Conservation (phyloP, 768 basidiomycete genomes). For the Mycena albidolilacea region DNA sequence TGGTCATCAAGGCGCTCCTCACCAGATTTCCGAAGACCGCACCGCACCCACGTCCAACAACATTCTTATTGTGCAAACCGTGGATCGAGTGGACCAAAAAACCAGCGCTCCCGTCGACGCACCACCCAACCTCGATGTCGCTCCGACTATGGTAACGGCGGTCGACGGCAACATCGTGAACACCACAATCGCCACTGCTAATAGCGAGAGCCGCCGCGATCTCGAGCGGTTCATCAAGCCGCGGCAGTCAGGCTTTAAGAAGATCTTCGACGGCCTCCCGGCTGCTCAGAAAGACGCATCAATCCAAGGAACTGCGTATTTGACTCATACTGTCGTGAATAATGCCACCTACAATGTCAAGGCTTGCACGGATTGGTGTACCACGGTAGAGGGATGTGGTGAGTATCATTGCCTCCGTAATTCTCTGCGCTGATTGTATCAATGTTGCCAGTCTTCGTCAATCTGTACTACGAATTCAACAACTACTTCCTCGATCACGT, state of each 20-base stretch:
- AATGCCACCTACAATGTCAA: conserved; percentile 63
- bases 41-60: conserved; percentile 33
- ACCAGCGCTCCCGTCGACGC: conserved; percentile 20
- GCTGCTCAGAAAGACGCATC: conserved; percentile 54
- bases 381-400: conserved; percentile 58
- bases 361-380: conserved; percentile 60
- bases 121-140: conserved; percentile 27
- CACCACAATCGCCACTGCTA: conserved; percentile 33
- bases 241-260: conserved; percentile 43
- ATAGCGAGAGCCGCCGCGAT: conserved; percentile 27
- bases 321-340: conserved; percentile 61
- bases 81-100: conserved; percentile 38
- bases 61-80: conserved; percentile 29
- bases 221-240: conserved; percentile 29
- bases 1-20: conserved; percentile 41
- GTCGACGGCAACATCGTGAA: conserved; percentile 53
- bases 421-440: neutral
- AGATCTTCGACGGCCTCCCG: conserved; percentile 58
- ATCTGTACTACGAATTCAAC: conserved; percentile 66
- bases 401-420: conserved; percentile 31
- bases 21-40: conserved; percentile 40
- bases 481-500: conserved; percentile 58
- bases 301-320: conserved; percentile 64
- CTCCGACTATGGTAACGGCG: conserved; percentile 56
- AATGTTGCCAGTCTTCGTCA: conserved; percentile 57